Evolutionary conservation across 2,329 filamentous ascomycete genomes (phyloP), one percentile per base, ranked within the genome.

Genomic region (Paracamarosporium sp.): DNA sequence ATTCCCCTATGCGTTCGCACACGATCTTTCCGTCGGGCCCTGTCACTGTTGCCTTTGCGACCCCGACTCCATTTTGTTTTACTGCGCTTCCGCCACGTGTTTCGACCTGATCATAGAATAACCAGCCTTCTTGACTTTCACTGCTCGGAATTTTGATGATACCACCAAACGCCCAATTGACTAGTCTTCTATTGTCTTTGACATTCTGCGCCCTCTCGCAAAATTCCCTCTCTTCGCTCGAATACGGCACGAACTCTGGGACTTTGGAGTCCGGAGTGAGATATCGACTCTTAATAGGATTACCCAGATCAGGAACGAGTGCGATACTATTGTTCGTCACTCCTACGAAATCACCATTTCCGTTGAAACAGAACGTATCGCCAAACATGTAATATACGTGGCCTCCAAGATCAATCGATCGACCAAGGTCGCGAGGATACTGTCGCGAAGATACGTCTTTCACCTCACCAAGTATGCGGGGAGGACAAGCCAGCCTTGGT

Each of bases 311-410:
- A 4, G 60, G 60, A 22, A 62, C 47, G 2, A 50, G 38, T 9
- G 57, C 54, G 45, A 62, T 60, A 51, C 31, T 45, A 27, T 62
- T 62, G 55, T 62, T 62, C 11, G 60, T 60, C 22, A 62, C 60
- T 31, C 60, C 60, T 15, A 28, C 11, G 28, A 62, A 62, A 1
- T 57, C 45, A 8, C 41, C 45, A 9, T 12, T 8, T 25, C 33
- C 17, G 47, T 60, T 50, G 43, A 62, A 62, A 43, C 60, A 60
- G 50, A 62, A 62, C 30, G 60, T 62, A 30, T 62, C 60, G 30
- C 60, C 60, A 43, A 60, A 62, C 31, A 61, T 59, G 48, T 61
- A 61, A 50, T 58, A 61, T 22, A 40, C 41, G 17, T 51, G 52
- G 30, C 55, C 55, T 17, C 56, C 50, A 36, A 61, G 53, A 8